Evolutionary conservation across 306 rosid genomes (phyloP), one percentile per base, ranked within the genome.

Genomic region (Fragaria vesca): DNA sequence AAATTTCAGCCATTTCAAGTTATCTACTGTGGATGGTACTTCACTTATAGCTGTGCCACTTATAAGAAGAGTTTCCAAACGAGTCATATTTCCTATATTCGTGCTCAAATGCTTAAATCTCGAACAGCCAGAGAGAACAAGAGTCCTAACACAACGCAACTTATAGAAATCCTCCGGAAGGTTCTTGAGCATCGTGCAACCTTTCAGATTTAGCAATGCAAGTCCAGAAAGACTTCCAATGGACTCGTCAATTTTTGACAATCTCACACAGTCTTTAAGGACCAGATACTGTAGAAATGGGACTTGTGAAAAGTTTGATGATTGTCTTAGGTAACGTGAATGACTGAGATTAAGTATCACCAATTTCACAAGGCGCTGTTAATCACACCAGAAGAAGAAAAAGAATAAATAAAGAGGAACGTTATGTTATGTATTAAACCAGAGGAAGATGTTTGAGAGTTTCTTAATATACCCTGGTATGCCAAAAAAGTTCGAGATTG

Each of bases 331-430:
- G 51, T 11, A 47, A 47, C 1, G 11, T n/a, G 88, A 87, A 55
- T 79, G 86, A 62, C 83, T 82, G n/a, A 87, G 83, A 78, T 87
- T 82, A 0, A 87, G 76, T 46, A 79, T 38, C 77, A 77, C 80
- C 52, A 84, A 24, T 5, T 58, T 71, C 69, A 65, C 74, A 0
- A 79, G 20, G 45, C 36, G 2, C 89, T 85, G 78, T 38, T 72
- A 51, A n/a, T 42, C 38, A 34, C 38, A 34, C 38, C 8, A 18
- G 61, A 46, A 12, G 7, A 12, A 30, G 24, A n/a, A 12, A 11
- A 21, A 1, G 12, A 26, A 17, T 32, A 65, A 20, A 12, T 47
- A 11, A n/a, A 6, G 1, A 9, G 3, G 7, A 58, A 51, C 38
- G 38, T 36, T 5, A 36, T 36, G 38, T 36, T 36, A 36, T 36